Evolutionary conservation across 129 eudicot species (phyloP).

Genomic region (Helianthus annuus): HanXRQr2.0-SUNRISE NC_035445.2:86505557-86506056

Average conservation of each 20-base stretch:
- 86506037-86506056: constrained; percentile 18
- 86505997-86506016: constrained; percentile 53
- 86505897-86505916: constrained; percentile 24
- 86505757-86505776: constrained; percentile 45
- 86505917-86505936: constrained; percentile 37
- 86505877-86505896: neutral
- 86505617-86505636: constrained; percentile 55
- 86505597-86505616: constrained; percentile 81
- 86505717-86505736: constrained; percentile 6
- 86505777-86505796: constrained; percentile 64
- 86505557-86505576: constrained; percentile 80
- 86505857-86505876: constrained; percentile 35
- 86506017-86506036: constrained; percentile 15
- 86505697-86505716: constrained; percentile 35
- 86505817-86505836: constrained; percentile 55
- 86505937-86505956: constrained; percentile 63
- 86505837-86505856: constrained; percentile 40
- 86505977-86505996: constrained; percentile 49
- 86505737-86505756: constrained; percentile 23
- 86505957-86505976: constrained; percentile 16
- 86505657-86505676: constrained; percentile 55
- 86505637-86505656: constrained; percentile 60
- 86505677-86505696: constrained; percentile 60
- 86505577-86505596: constrained; percentile 97
- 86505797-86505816: constrained; percentile 48